Evolutionary conservation across 768 basidiomycete species (phyloP).

Genomic region (Trametes gibbosa): DNA sequence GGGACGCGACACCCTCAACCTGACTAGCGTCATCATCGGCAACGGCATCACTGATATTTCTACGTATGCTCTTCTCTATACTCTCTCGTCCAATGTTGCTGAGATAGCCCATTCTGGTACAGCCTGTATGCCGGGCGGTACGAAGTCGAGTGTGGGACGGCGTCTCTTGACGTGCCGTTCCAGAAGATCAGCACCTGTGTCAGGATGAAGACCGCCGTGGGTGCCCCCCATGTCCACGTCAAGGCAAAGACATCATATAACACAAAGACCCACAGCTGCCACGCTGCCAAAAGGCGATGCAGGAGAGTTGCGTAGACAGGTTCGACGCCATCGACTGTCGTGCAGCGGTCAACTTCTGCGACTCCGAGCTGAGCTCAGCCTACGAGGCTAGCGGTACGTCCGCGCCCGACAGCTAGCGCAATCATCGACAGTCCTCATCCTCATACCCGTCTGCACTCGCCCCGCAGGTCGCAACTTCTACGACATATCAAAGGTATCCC

Average conservation of each 20-base stretch:
- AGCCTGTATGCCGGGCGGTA: conserved; percentile 43
- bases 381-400: conserved; percentile 40
- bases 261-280: conserved; percentile 45
- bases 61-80: conserved; percentile 35
- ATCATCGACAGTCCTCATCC: not conserved
- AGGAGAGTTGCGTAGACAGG: conserved; percentile 57
- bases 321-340: conserved; percentile 67
- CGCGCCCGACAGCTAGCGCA: not conserved
- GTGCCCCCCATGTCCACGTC: conserved; percentile 18
- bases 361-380: conserved; percentile 45
- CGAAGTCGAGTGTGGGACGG: conserved; percentile 48
- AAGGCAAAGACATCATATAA: not conserved
- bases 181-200: conserved; percentile 44
- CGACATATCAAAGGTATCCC: conserved; percentile 51
- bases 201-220: conserved; percentile 56
- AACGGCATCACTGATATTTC: conserved; percentile 62
- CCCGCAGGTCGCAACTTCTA: conserved; percentile 47
- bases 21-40: conserved; percentile 73
- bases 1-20: conserved; percentile 56
- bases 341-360: conserved; percentile 69
- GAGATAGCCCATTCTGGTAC: not conserved
- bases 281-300: conserved; percentile 58
- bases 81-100: not conserved
- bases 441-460: not conserved
- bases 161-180: conserved; percentile 53